Conservation (phyloP, 495 filamentous ascomycete genomes). For the Trichoderma parareesei region DNA sequence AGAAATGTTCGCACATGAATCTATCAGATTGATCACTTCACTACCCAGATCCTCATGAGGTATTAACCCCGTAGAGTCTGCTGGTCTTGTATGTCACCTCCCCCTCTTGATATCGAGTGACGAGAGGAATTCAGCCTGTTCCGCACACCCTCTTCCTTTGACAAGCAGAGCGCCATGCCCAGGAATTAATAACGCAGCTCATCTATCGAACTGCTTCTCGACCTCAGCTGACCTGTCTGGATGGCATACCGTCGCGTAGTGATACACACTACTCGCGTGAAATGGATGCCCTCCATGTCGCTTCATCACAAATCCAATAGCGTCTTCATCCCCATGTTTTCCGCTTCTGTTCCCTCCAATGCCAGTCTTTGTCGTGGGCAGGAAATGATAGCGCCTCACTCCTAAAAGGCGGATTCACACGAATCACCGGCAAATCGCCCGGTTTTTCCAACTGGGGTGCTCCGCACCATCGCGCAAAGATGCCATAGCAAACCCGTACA, state of each 20-base stretch:
- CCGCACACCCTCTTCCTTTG: neutral
- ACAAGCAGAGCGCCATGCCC: neutral
- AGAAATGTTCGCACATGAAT: neutral
- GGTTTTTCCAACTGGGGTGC: neutral
- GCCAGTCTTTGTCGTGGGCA: neutral
- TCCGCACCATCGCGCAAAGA: neutral
- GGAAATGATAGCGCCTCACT: neutral
- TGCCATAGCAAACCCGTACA: neutral
- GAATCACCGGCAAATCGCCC: neutral
- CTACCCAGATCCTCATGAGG: too few species aligned
- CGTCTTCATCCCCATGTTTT: neutral
- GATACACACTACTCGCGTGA: too few species aligned
- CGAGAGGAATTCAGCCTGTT: neutral
- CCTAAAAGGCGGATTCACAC: neutral
- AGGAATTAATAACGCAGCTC: neutral
- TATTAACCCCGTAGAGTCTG: too few species aligned
- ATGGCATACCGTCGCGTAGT: neutral
- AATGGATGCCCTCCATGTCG: neutral
- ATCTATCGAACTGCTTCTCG: neutral
- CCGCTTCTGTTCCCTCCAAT: neutral
- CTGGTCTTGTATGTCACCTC: neutral
- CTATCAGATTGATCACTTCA: too few species aligned
- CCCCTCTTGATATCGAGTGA: neutral
- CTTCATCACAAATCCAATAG: constrained; percentile 2
- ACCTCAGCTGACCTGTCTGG: neutral